These are phyloP conservation scores for Stipa capillata DNA, from an alignment of 176 grass and related monocot genomes.

Conservation along the genomic window DNA sequence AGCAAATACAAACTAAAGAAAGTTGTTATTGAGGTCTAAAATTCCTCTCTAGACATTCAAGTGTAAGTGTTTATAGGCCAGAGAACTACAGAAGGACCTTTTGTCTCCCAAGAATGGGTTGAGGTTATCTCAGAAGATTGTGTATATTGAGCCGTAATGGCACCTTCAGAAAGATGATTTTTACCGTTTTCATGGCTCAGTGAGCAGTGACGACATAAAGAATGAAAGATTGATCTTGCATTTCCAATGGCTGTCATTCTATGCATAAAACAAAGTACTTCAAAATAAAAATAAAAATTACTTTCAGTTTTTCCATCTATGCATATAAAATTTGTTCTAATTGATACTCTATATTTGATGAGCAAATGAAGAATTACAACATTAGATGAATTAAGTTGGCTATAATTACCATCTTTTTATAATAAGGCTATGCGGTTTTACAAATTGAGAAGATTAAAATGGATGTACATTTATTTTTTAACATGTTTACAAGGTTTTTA, in stretches of 20 bases:
- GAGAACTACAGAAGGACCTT: background rate
- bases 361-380: no score
- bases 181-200: background rate
- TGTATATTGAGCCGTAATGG: background rate
- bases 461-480: background rate
- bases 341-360: no score
- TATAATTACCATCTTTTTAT: background rate
- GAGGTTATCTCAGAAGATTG: background rate
- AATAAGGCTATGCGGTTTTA: background rate
- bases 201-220: background rate
- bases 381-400: background rate
- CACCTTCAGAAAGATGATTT: background rate
- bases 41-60: background rate
- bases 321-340: background rate
- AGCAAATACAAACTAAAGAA: slow-evolving; percentile 76
- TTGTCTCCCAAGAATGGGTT: background rate
- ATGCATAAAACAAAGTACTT: no score
- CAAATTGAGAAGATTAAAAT: background rate
- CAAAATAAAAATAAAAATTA: no score
- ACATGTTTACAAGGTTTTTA: background rate
- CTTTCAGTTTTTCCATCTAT: background rate
- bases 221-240: background rate
- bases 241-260: background rate
- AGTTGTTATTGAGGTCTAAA: slow-evolving; percentile 22
- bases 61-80: background rate